These are phyloP conservation scores for Pisolithus albus DNA, from an alignment of 768 basidiomycete genomes.

Conservation along the genomic window DNA sequence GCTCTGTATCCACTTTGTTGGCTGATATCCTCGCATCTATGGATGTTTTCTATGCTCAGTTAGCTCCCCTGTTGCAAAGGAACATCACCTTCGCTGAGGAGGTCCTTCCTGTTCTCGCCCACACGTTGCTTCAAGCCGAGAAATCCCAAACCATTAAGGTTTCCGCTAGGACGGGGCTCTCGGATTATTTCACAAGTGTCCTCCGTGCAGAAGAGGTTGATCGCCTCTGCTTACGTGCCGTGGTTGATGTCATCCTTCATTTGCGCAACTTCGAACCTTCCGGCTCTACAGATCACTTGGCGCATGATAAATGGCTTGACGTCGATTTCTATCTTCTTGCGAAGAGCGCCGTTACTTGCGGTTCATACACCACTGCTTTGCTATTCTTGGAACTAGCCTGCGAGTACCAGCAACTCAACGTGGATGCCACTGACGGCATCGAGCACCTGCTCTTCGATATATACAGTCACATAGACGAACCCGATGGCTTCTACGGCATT, in stretches of 20 bases:
- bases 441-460: slow-evolving; percentile 85
- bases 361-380: slow-evolving; percentile 83
- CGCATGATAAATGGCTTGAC: slow-evolving; percentile 75
- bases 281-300: slow-evolving; percentile 32
- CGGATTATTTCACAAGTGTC: slow-evolving; percentile 20
- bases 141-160: slow-evolving; percentile 3
- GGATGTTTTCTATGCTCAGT: slow-evolving; percentile 63
- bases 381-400: slow-evolving; percentile 80
- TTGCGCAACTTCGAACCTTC: slow-evolving; percentile 59
- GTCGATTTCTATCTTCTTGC: slow-evolving; percentile 70
- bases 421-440: slow-evolving; percentile 27
- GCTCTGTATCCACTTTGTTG: slow-evolving; percentile 48
- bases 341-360: slow-evolving; percentile 65
- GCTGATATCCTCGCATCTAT: slow-evolving; percentile 47
- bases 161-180: slow-evolving; percentile 16
- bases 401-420: slow-evolving; percentile 36
- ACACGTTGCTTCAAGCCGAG: slow-evolving; percentile 47
- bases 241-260: slow-evolving; percentile 75
- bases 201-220: slow-evolving; percentile 18
- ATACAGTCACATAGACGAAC: slow-evolving; percentile 93
- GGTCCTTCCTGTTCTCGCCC: slow-evolving; percentile 69
- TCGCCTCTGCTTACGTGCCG: slow-evolving; percentile 45
- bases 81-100: slow-evolving; percentile 56
- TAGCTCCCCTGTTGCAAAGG: slow-evolving; percentile 50
- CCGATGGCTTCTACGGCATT: slow-evolving; percentile 97